Percentiles rank a stretch among this genome's conserved stretches.
These are phyloP conservation scores for Rhodotorula sp. DNA, from an alignment of 1,284 basidiomycete species.

Conservation along the genomic window DNA sequence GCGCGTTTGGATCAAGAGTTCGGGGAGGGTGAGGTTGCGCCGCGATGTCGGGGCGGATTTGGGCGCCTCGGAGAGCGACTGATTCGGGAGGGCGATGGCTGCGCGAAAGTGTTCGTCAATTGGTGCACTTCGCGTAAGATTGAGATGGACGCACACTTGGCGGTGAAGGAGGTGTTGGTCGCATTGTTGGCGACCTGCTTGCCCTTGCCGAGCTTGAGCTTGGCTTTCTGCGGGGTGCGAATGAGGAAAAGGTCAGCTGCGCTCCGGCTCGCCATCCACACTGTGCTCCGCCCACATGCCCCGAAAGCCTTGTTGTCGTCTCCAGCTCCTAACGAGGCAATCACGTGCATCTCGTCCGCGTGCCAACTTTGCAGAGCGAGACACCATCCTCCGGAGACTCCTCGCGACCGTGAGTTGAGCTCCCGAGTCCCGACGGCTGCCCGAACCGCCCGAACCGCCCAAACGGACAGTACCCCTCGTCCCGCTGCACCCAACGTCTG, in stretches of 20 bases:
- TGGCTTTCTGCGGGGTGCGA: conserved; percentile 71
- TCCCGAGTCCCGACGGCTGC: too few relatives aligned
- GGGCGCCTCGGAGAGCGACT: conserved; percentile 62
- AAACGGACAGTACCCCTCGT: too few relatives aligned
- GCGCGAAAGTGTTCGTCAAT: conserved; percentile 11
- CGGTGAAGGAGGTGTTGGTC: conserved; percentile 84
- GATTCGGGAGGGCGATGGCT: conserved; percentile 87
- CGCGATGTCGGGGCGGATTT: conserved; percentile 62
- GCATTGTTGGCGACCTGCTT: conserved; percentile 79
- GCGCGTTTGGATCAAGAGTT: conserved; percentile 73
- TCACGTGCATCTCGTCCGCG: too few relatives aligned
- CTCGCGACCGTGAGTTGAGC: too few relatives aligned
- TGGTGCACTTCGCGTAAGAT: neutral
- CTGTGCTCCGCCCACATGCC: too few relatives aligned
- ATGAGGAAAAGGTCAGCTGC: neutral
- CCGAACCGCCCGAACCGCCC: too few relatives aligned
- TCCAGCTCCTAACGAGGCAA: too few relatives aligned
- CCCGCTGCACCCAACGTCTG: neutral
- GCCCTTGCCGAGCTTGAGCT: conserved; percentile 92
- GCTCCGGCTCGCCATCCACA: neutral
- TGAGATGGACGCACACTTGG: conserved; percentile 21
- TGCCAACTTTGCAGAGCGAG: too few relatives aligned
- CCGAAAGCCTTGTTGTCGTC: too few relatives aligned
- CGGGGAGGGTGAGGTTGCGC: conserved; percentile 70
- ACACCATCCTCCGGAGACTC: too few relatives aligned